Evolutionary conservation across 805 yeast genomes (phyloP).

Genomic region (Saccharomycopsis fibuligera): DNA sequence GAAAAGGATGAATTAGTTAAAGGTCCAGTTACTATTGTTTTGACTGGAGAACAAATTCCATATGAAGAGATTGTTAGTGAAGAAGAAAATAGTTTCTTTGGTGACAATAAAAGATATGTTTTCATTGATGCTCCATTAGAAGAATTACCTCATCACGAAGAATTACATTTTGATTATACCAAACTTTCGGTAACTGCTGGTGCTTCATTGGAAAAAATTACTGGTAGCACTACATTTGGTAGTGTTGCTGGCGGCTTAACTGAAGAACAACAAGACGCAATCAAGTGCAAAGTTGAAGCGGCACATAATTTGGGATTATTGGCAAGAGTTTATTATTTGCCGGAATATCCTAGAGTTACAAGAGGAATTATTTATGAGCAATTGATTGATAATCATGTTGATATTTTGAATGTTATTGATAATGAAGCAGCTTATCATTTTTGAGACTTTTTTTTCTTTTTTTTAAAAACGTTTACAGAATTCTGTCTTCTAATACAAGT

Average conservation of each 20-base stretch:
- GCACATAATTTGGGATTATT: conserved; percentile 47
- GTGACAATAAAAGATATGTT: conserved; percentile 28
- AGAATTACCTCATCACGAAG: conserved; percentile 25
- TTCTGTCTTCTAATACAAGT: not conserved
- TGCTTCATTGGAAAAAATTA: conserved; percentile 31
- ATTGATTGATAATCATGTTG: conserved; percentile 42
- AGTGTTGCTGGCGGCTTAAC: conserved; percentile 30
- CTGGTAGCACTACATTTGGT: conserved; percentile 18
- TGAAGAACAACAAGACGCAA: conserved; percentile 27
- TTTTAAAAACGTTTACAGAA: not conserved
- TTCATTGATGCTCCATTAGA: conserved; percentile 42
- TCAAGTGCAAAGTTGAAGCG: conserved; percentile 27
- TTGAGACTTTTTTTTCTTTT: not conserved
- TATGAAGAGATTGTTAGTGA: conserved; percentile 28
- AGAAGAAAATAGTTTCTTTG: conserved; percentile 23
- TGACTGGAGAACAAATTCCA: conserved; percentile 59
- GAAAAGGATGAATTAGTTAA: conserved; percentile 29
- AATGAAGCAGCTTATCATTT: conserved; percentile 32
- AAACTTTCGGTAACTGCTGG: conserved; percentile 35
- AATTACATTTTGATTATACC: conserved; percentile 16
- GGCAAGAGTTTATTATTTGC: conserved; percentile 66
- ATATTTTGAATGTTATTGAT: conserved; percentile 58
- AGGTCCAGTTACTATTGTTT: conserved; percentile 55
- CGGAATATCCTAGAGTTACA: conserved; percentile 52
- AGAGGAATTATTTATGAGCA: conserved; percentile 44